phyloP scores from a whole-genome alignment of 2,329 filamentous ascomycete species.

The Sordariomycetes sp. region DNA sequence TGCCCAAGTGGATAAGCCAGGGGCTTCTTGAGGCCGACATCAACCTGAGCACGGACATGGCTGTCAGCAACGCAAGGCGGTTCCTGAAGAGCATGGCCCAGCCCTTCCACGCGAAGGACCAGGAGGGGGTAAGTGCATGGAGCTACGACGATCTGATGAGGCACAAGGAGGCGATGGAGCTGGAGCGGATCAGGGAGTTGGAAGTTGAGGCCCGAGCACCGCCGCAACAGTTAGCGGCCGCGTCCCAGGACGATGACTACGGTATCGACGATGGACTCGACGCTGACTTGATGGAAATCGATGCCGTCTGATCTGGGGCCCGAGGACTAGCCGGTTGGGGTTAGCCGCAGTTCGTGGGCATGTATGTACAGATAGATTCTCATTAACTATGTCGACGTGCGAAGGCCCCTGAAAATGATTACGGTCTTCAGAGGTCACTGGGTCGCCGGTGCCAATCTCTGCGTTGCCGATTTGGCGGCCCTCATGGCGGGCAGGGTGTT shows the following conservation, averaged over 20 bases:
- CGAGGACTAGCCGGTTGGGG: neutral
- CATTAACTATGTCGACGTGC: neutral
- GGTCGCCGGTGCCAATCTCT: neutral
- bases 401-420: neutral
- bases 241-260: slow-evolving; percentile 32
- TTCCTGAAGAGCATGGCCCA: slow-evolving; percentile 90
- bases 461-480: slow-evolving; percentile 42
- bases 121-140: slow-evolving; percentile 93
- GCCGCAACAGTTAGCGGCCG: slow-evolving; percentile 9
- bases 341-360: neutral
- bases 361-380: neutral
- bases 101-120: slow-evolving; percentile 70
- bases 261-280: slow-evolving; percentile 40
- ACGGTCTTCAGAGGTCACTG: neutral
- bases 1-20: slow-evolving; percentile 95
- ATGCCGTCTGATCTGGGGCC: slow-evolving; percentile 9
- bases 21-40: slow-evolving; percentile 75
- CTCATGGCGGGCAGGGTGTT: slow-evolving; percentile 47
- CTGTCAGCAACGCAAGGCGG: slow-evolving; percentile 75
- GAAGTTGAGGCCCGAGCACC: slow-evolving; percentile 30
- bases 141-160: slow-evolving; percentile 65
- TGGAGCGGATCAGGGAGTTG: slow-evolving; percentile 55
- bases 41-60: slow-evolving; percentile 93
- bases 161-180: slow-evolving; percentile 66
- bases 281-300: slow-evolving; percentile 44